Evolutionary conservation across 441 rosid species (phyloP), one percentile per base, ranked within the genome.

Genomic region (Arabidopsis lyrata): DNA sequence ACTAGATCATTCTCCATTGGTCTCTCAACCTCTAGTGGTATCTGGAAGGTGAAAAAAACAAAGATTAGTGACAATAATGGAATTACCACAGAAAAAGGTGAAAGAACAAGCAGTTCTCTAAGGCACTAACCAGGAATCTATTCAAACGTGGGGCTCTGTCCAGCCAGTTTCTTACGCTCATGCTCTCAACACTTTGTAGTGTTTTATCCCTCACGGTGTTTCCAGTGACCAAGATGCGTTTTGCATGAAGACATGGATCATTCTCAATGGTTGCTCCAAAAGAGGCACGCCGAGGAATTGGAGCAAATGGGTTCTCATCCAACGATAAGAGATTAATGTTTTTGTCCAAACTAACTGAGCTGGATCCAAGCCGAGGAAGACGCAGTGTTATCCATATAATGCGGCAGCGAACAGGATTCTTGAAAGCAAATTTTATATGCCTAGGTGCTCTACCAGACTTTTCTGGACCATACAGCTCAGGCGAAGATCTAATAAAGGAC

Each of bases 301-400:
- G 80, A 5, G 98, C 90, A 83, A 91, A 91, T 41, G 99, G 98
- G 81, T 93, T 95, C 80, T 88, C 98, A 63, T 93, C 98, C 22
- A 95, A 78, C 67, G 90, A 84, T 63, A 95, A 80, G 57, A 93
- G 93, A 83, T 78, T 86, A 45, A 95, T 77, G 82, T 89, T 93
- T 59, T 70, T 90, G 71, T 63, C 93, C 69, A 92, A 77, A 82
- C 86, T 90, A 55, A 95, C 83, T 68, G 98, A 95, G 79, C 85
- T 85, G 52, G 97, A 93, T 68, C 99, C 99, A 50, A 88, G 87
- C 68, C 88, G 85, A 78, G 81, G 90, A 73, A 95, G 91, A 45
- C 89, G 88, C 14, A 95, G 84, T 36, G 86, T 83, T 70, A 95
- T 66, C 98, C 98, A 95, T 77, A 93, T 81, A 70, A 93, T 91